Base-by-base conservation (phyloP, 2,329 filamentous ascomycete species). In the Rutstroemia sp. region DNA sequence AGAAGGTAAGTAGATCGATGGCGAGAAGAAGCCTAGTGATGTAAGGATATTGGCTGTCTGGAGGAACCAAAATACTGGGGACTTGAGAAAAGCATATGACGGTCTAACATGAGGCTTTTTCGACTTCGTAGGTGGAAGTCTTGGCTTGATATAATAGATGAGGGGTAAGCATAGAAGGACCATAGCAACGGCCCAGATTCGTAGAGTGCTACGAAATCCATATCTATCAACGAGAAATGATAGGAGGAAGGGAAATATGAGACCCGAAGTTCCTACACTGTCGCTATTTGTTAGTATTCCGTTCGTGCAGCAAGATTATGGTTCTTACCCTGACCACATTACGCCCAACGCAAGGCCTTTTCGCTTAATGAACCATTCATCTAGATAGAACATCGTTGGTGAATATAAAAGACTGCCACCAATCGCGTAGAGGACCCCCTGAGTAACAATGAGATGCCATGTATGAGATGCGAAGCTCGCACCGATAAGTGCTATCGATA, bases 81-180 rank as follows among this genome's bases (percentile, higher is more conserved):
- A 75, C 52, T 63, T 66, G 38, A 80, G 69, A 63, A 79, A 80
- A 4, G 53, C 39, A 52, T 62, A 62, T n/a, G 49, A 38, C 23
- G 42, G 34, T 18, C 42, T 56, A 30, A 37, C 42, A 52, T 25
- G 48, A 9, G 34, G 49, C 41, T 49, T 53, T 18, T 12, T 54
- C 42, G 19, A 56, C 41, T 27, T 45, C 66, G 38, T 46, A 0
- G 16, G n/a, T 1, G 80, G 75, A 25, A 82, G 66, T 1, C 83
- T 76, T 1, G 79, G 77, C 59, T 79, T 80, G 65, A 86, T 75
- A 60, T 80, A 81, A 52, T 74, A 77, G 5, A 80, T 75, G n/a
- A 83, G 72, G 30, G 76, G 74, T 1, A 65, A 69, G 7, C 72
- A 71, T 0, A 74, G 56, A 23, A 73, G 58, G 5, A 75, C 69